phyloP scores from a whole-genome alignment of 768 basidiomycete species.

The Boletales sp. region DNA sequence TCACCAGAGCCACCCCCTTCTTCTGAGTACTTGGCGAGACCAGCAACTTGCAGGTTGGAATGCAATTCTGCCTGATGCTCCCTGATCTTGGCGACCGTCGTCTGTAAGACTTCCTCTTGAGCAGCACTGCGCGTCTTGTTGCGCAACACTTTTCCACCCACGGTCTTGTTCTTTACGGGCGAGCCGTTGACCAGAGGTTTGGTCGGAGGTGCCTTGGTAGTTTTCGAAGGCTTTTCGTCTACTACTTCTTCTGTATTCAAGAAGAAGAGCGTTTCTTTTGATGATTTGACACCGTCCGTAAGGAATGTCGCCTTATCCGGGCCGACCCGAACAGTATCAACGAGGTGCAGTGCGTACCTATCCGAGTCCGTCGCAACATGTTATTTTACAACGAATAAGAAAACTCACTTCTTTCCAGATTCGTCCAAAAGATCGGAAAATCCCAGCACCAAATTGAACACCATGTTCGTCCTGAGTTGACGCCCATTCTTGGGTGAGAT shows the following conservation, averaged over 20 bases:
- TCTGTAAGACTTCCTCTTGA: constrained; percentile 79
- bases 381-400: background rate
- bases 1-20: constrained; percentile 70
- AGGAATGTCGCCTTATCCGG: constrained; percentile 61
- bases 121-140: constrained; percentile 88
- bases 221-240: constrained; percentile 54
- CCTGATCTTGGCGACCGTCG: constrained; percentile 71
- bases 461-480: constrained; percentile 73
- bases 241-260: constrained; percentile 55
- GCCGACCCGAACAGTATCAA: constrained; percentile 83
- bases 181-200: constrained; percentile 58
- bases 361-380: background rate
- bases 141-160: constrained; percentile 81
- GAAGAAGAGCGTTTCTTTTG: constrained; percentile 89
- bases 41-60: constrained; percentile 68
- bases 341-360: constrained; percentile 85
- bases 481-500: constrained; percentile 78
- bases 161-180: constrained; percentile 68
- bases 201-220: constrained; percentile 48
- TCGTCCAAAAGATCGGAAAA: constrained; percentile 79
- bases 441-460: constrained; percentile 79
- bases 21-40: constrained; percentile 79
- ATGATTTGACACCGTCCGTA: constrained; percentile 79
- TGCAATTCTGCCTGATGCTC: constrained; percentile 90
- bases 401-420: constrained; percentile 69